These are phyloP conservation scores for Candida boidinii DNA, from an alignment of 805 yeast genomes.

Conservation along the genomic window DNA sequence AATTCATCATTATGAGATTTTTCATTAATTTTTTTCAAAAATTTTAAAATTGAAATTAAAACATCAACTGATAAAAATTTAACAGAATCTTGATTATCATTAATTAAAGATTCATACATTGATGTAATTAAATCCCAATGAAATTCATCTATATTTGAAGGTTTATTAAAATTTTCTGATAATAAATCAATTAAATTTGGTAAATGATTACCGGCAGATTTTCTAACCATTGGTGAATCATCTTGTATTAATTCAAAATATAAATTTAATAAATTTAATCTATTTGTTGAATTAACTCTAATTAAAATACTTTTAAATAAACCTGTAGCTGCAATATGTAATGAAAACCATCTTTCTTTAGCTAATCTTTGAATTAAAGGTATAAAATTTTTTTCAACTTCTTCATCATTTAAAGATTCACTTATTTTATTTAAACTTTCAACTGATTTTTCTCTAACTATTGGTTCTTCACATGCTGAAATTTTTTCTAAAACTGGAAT, in stretches of 20 bases:
- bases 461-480: constrained; percentile 91
- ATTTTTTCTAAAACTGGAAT: constrained; percentile 71
- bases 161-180: constrained; percentile 19
- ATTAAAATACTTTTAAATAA: constrained; percentile 64
- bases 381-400: constrained; percentile 55
- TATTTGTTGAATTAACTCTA: constrained; percentile 43
- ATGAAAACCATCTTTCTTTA: constrained; percentile 90
- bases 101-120: constrained; percentile 71
- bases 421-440: constrained; percentile 72
- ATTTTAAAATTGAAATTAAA: constrained; percentile 69
- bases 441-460: constrained; percentile 92
- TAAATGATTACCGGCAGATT: constrained; percentile 83
- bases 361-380: constrained; percentile 73
- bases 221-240: constrained; percentile 96
- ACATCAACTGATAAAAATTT: constrained; percentile 85
- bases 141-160: constrained; percentile 41
- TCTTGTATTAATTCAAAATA: constrained; percentile 71
- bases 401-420: constrained; percentile 45
- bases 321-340: constrained; percentile 87
- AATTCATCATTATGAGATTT: constrained; percentile 53
- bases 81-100: constrained; percentile 92
- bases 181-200: constrained; percentile 65
- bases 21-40: constrained; percentile 52
- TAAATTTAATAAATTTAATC: constrained; percentile 56
- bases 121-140: constrained; percentile 74